Evolutionary conservation across 495 filamentous ascomycete genomes (phyloP).

Genomic region (Neurospora sp.): DNA sequence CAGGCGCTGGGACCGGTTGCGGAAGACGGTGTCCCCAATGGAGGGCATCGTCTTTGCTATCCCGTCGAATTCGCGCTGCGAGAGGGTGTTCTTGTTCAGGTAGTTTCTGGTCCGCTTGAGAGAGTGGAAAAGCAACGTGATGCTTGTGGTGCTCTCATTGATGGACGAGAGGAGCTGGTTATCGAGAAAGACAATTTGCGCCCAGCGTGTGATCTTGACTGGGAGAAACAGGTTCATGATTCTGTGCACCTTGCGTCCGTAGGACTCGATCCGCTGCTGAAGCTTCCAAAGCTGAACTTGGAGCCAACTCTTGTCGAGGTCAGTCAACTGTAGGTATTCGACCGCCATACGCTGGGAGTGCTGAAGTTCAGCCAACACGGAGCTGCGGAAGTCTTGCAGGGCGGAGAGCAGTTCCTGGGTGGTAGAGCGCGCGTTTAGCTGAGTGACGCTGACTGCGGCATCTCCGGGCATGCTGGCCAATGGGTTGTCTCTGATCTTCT

Average conservation of each 20-base stretch:
- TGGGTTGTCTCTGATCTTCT: neutral
- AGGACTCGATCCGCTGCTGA: neutral
- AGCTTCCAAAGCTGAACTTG: neutral
- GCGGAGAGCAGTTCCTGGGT: neutral
- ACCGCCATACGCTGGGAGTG: neutral
- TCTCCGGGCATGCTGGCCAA: slow-evolving; percentile 6
- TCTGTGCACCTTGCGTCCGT: neutral
- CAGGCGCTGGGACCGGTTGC: neutral
- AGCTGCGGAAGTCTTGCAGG: neutral
- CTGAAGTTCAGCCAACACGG: neutral
- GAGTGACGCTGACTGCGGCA: neutral
- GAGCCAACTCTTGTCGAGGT: neutral
- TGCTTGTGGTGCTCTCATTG: neutral
- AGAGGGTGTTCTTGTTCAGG: neutral
- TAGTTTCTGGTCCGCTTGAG: neutral
- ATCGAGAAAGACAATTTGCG: neutral
- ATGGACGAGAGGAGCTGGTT: neutral
- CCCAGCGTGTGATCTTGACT: neutral
- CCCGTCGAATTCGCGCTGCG: neutral
- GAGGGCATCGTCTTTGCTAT: neutral
- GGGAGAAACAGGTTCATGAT: neutral
- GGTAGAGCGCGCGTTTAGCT: neutral
- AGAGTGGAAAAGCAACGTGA: neutral
- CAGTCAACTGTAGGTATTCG: neutral
- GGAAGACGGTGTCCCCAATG: neutral